phyloP scores from a whole-genome alignment of 352 stramenopile genomes.

The Lagenidium sp. region DNA sequence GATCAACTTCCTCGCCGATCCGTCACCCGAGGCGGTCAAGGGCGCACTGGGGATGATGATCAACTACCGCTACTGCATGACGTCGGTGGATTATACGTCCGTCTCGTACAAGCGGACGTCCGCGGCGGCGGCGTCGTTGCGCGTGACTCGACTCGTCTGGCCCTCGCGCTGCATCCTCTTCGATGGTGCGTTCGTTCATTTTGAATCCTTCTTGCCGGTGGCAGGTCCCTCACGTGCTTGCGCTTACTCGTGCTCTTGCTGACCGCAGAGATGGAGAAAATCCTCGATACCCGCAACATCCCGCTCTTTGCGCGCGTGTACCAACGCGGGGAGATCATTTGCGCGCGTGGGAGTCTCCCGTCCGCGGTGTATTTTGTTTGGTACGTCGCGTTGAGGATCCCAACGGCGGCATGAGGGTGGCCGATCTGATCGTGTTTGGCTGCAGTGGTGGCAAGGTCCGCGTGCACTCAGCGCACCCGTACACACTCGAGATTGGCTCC shows the following conservation, averaged over 20 bases:
- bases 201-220: slow-evolving; percentile 1
- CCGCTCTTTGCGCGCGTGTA: slow-evolving; percentile 70
- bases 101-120: slow-evolving; percentile 76
- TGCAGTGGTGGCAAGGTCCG: slow-evolving; percentile 50
- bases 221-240: background rate
- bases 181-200: slow-evolving; percentile 27
- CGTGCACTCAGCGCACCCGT: slow-evolving; percentile 58
- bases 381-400: slow-evolving; percentile 27
- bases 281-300: slow-evolving; percentile 35
- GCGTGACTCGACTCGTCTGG: slow-evolving; percentile 49
- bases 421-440: background rate
- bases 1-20: slow-evolving; percentile 75
- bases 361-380: slow-evolving; percentile 76
- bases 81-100: slow-evolving; percentile 60
- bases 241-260: slow-evolving; percentile 11
- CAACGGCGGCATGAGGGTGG: too few species aligned
- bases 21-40: slow-evolving; percentile 29
- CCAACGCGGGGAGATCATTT: slow-evolving; percentile 47
- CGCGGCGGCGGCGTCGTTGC: slow-evolving; percentile 47
- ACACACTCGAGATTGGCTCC: slow-evolving; percentile 32
- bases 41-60: slow-evolving; percentile 72
- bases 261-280: slow-evolving; percentile 39
- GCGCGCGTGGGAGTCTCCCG: slow-evolving; percentile 48
- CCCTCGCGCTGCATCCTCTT: slow-evolving; percentile 38
- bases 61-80: slow-evolving; percentile 87